Evolutionary conservation across 345 rosid species (phyloP).

Genomic region (Litchi chinensis): DNA sequence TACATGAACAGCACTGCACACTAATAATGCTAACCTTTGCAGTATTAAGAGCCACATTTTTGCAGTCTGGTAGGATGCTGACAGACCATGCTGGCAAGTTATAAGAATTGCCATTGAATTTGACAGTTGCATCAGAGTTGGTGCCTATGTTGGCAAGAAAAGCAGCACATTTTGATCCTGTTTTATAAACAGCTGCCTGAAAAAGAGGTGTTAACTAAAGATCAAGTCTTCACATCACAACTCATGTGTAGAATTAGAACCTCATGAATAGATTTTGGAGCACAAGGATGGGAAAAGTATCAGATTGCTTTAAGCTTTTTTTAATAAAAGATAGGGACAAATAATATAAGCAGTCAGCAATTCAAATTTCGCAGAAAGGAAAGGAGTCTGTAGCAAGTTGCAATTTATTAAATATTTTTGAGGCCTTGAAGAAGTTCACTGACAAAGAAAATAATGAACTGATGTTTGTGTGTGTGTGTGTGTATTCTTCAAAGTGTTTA

Average conservation of each 20-base stretch:
- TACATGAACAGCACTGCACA: background rate
- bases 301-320: background rate
- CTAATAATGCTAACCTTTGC: conserved; percentile 69
- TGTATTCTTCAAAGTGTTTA: background rate
- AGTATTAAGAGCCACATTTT: conserved; percentile 79
- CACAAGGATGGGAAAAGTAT: background rate
- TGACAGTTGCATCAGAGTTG: conserved; percentile 60
- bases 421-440: conserved; percentile 6
- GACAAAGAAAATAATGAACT: background rate
- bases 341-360: background rate
- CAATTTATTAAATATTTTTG: background rate
- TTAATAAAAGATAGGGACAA: background rate
- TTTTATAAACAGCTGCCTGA: conserved; percentile 80
- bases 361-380: background rate
- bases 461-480: background rate
- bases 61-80: conserved; percentile 97
- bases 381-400: background rate
- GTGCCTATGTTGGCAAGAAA: conserved; percentile 79
- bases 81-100: conserved; percentile 93
- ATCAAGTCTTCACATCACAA: background rate
- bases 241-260: background rate
- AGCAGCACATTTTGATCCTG: conserved; percentile 78
- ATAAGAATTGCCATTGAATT: conserved; percentile 72
- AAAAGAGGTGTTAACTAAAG: conserved; percentile 8
- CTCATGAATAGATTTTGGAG: background rate